These are phyloP conservation scores for Amylocystis lapponica DNA, from an alignment of 768 basidiomycete genomes.

Conservation along the genomic window DNA sequence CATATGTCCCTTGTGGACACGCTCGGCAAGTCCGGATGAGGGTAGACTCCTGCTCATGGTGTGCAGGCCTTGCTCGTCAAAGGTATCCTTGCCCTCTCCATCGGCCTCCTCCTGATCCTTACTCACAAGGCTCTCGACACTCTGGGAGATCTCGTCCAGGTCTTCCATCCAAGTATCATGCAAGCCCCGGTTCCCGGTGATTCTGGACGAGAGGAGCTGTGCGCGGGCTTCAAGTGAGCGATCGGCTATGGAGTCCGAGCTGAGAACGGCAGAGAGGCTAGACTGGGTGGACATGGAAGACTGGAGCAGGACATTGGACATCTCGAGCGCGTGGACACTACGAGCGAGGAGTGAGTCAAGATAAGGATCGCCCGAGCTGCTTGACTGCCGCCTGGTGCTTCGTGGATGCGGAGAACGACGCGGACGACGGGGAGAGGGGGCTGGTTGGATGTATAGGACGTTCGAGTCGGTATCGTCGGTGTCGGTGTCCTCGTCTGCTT, in stretches of 20 bases:
- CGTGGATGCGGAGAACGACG: constrained; percentile 31
- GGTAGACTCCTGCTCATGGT: constrained; percentile 23
- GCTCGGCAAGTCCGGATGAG: constrained; percentile 15
- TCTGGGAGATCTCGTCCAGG: constrained; percentile 57
- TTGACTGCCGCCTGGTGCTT: constrained; percentile 20
- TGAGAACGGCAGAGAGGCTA: constrained; percentile 43
- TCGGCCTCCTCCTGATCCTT: constrained; percentile 16
- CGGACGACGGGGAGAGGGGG: constrained; percentile 30
- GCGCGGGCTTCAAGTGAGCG: constrained; percentile 42
- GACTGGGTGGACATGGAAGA: constrained; percentile 70
- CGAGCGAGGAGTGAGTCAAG: constrained; percentile 77
- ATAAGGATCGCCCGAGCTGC: constrained; percentile 41
- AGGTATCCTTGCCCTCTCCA: constrained; percentile 4
- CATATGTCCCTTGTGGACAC: constrained; percentile 9
- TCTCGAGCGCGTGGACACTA: constrained; percentile 80
- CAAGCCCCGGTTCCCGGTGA: constrained; percentile 37
- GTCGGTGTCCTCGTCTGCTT: constrained; percentile 68
- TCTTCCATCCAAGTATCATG: constrained; percentile 62
- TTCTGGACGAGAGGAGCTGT: constrained; percentile 45
- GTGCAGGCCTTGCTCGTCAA: background rate
- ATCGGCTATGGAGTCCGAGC: constrained; percentile 41
- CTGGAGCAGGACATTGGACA: constrained; percentile 76
- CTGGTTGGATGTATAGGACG: constrained; percentile 21
- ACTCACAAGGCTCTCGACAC: constrained; percentile 59
- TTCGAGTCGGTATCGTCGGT: constrained; percentile 27